Evolutionary conservation across 176 grass and related monocot genomes (phyloP).

Genomic region (Zoysia pacifica): DNA sequence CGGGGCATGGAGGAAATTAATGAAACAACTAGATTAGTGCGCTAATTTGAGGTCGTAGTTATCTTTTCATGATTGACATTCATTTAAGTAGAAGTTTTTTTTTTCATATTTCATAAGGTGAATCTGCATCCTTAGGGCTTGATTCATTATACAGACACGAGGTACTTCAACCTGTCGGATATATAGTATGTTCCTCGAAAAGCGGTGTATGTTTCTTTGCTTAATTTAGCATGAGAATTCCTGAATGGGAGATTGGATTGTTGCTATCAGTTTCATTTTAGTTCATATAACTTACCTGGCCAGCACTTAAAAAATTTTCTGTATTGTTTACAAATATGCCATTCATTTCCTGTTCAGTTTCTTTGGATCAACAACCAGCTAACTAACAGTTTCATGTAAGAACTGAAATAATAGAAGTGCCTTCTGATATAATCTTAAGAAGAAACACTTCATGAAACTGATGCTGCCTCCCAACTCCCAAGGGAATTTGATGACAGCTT

Average conservation of each 20-base stretch:
- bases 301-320: constrained; percentile 28
- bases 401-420: constrained; percentile 22
- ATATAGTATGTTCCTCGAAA: constrained; percentile 6
- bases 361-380: constrained; percentile 13
- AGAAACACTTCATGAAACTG: constrained; percentile 37
- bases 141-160: constrained; percentile 12
- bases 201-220: constrained; percentile 6
- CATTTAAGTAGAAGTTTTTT: not conserved
- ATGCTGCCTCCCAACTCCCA: constrained; percentile 25
- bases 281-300: not conserved
- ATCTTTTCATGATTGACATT: too few relatives aligned
- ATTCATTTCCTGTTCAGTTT: constrained; percentile 13
- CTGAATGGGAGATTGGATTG: not conserved
- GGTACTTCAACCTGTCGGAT: constrained; percentile 1
- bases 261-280: not conserved
- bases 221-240: constrained; percentile 1
- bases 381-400: constrained; percentile 24
- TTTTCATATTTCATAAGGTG: constrained; percentile 16
- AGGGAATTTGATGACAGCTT: constrained; percentile 35
- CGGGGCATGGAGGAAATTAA: not conserved
- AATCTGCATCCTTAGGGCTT: not conserved
- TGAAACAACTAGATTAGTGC: not conserved
- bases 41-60: not conserved
- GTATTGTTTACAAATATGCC: constrained; percentile 2
- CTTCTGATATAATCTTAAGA: constrained; percentile 6